These are phyloP conservation scores for Microdochium bolleyi DNA, from an alignment of 2,329 filamentous ascomycete genomes.

Conservation along the genomic window DNA sequence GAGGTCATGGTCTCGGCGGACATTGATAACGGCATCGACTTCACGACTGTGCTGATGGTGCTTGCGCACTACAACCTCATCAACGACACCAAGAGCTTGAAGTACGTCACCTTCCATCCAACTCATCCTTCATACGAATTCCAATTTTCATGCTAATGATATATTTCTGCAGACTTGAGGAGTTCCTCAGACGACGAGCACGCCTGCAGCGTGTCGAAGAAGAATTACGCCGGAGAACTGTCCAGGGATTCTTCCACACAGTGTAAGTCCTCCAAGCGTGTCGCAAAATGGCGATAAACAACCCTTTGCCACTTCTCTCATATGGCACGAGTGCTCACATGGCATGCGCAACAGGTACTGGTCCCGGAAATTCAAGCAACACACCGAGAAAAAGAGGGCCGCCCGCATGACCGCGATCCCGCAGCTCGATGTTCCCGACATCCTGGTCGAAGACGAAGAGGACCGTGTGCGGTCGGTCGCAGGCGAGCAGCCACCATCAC, in stretches of 20 bases:
- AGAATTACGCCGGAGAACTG: slow-evolving; percentile 80
- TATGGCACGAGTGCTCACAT: no score
- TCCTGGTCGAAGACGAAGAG: slow-evolving; percentile 76
- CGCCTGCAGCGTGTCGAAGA: slow-evolving; percentile 91
- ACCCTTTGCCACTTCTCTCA: no score
- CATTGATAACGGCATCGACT: slow-evolving; percentile 80
- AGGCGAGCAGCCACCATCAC: slow-evolving; percentile 3
- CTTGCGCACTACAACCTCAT: slow-evolving; percentile 98
- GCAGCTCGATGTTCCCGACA: slow-evolving; percentile 78
- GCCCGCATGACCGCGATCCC: slow-evolving; percentile 73
- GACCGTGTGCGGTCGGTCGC: slow-evolving; percentile 24
- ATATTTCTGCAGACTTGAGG: slow-evolving; percentile 61
- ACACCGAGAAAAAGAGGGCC: slow-evolving; percentile 62
- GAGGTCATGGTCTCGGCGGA: slow-evolving; percentile 93
- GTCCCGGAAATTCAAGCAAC: slow-evolving; percentile 72
- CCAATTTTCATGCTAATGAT: slow-evolving; percentile 22
- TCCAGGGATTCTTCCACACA: slow-evolving; percentile 93
- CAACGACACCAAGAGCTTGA: slow-evolving; percentile 90
- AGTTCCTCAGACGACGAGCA: slow-evolving; percentile 84
- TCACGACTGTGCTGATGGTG: slow-evolving; percentile 89
- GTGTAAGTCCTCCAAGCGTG: slow-evolving; percentile 57
- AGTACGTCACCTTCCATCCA: slow-evolving; percentile 38
- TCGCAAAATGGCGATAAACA: no score
- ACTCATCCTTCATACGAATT: no score
- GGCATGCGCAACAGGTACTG: slow-evolving; percentile 52